These are phyloP conservation scores for Xerocomus spinulosus DNA, from an alignment of 768 basidiomycete genomes.

Conservation along the genomic window DNA sequence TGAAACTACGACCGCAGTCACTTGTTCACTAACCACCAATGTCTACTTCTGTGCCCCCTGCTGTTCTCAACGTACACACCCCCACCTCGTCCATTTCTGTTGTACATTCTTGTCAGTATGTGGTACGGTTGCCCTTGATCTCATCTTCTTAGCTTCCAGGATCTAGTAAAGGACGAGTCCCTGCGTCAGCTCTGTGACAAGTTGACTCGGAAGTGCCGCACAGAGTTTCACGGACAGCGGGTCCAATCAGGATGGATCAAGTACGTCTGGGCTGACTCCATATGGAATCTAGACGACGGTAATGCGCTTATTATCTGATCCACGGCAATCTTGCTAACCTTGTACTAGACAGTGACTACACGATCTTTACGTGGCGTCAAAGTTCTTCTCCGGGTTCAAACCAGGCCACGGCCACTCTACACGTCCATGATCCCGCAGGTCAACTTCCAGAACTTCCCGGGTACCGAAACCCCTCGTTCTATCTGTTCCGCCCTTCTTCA, in stretches of 20 bases:
- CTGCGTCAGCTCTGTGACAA: slow-evolving; percentile 63
- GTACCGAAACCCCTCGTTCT: slow-evolving; percentile 69
- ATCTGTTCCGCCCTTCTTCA: slow-evolving; percentile 44
- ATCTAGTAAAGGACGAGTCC: slow-evolving; percentile 63
- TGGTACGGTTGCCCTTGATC: not conserved
- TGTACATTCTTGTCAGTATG: slow-evolving; percentile 63
- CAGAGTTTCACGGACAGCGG: slow-evolving; percentile 53
- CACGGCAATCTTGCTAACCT: not conserved
- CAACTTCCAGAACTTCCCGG: slow-evolving; percentile 57
- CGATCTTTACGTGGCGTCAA: slow-evolving; percentile 78
- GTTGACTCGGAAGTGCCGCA: slow-evolving; percentile 60
- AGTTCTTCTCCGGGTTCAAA: slow-evolving; percentile 33
- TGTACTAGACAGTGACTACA: slow-evolving; percentile 73
- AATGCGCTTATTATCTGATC: slow-evolving; percentile 10
- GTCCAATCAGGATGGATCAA: slow-evolving; percentile 81
- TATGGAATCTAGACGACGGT: slow-evolving; percentile 94
- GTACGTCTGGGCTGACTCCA: slow-evolving; percentile 71
- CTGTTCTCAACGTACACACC: slow-evolving; percentile 71
- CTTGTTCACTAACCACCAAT: slow-evolving; percentile 8
- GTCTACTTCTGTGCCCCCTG: slow-evolving; percentile 30
- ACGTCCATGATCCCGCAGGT: slow-evolving; percentile 57
- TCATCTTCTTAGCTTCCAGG: slow-evolving; percentile 6
- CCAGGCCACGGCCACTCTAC: slow-evolving; percentile 37
- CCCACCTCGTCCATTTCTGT: slow-evolving; percentile 71
- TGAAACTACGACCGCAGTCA: not conserved